Base-by-base conservation (phyloP, 2,329 filamentous ascomycete species). In the Fusarium temperatum region DNA sequence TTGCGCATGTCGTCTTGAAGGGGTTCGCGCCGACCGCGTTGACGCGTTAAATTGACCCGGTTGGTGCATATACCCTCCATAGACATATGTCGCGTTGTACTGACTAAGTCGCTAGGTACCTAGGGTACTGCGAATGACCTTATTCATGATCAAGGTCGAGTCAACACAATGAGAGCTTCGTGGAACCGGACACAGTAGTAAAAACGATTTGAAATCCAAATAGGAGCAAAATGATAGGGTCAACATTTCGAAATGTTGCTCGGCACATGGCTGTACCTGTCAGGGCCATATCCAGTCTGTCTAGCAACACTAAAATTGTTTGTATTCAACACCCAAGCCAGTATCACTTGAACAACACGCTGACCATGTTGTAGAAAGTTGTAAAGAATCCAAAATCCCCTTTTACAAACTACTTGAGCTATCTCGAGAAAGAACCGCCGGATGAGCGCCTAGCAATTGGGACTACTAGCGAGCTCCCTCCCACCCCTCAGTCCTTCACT, bases 351-450 rank as follows among this genome's bases (percentile, higher is more conserved):
- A 51, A 18, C 28, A 39, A 24, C 28, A 20, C 66, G 60, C 70
- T 77, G 50, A 79, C 73, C 48, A 45, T 32, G 44, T 64, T 35
- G 11, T 62, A 92, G 90, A 90, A 90, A 86, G 86, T 89, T 62
- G 89, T 90, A 75, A 85, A 86, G 32, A 83, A 87, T 68, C 82
- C 85, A 4, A 76, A 83, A 13, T 79, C 84, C 4, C 83, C 85
- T 3, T 82, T 84, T 44, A 82, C 82, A 4, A 85, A 91, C 78
- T 82, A 90, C 38, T 86, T 93, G 36, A 89, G 88, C 47, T 88
- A 89, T 72, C 88, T 93, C 66, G 85, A 89, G 42, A 88, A 86
- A 44, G 81, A 85, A 20, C 89, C 90, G 5, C 90, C 90, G 0
- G 87, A 83, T 8, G 79, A 83, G 11, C 79, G 80, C 35, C 82